Conservation (phyloP, 2,329 filamentous ascomycete genomes). For the Exophiala spinifera region DNA sequence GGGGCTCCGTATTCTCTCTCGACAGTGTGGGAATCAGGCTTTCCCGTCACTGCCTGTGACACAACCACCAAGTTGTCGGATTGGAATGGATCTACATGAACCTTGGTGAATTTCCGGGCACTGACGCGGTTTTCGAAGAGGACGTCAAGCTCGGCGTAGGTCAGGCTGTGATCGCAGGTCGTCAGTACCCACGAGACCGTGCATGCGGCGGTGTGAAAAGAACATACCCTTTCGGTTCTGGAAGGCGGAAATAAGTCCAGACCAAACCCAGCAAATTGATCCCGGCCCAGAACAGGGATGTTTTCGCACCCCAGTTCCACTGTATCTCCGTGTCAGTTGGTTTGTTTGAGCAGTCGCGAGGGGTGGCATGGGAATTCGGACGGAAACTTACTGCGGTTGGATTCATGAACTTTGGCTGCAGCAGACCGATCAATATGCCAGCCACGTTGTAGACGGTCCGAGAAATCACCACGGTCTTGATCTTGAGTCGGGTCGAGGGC, state of each 20-base stretch:
- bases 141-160: conserved; percentile 42
- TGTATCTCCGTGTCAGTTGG: no score
- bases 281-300: conserved; percentile 44
- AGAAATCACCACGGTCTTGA: conserved; percentile 51
- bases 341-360: no score
- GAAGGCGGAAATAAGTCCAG: conserved; percentile 46
- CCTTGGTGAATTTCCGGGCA: conserved; percentile 40
- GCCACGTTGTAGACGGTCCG: conserved; percentile 50
- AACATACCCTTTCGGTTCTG: conserved; percentile 35
- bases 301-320: conserved; percentile 38
- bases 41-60: conserved; percentile 16
- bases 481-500: conserved; percentile 38
- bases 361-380: no score
- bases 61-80: conserved; percentile 29
- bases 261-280: conserved; percentile 35
- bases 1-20: no score
- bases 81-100: conserved; percentile 34
- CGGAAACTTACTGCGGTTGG: conserved; percentile 12
- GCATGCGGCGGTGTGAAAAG: no score
- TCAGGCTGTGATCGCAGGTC: conserved; percentile 34
- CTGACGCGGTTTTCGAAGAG: conserved; percentile 41
- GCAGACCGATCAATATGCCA: conserved; percentile 33
- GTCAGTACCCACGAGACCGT: background rate
- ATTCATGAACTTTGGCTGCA: conserved; percentile 38
- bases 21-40: no score